These are phyloP conservation scores for Ustilago sp. DNA, from an alignment of 1,284 basidiomycete genomes.

Conservation along the genomic window DNA sequence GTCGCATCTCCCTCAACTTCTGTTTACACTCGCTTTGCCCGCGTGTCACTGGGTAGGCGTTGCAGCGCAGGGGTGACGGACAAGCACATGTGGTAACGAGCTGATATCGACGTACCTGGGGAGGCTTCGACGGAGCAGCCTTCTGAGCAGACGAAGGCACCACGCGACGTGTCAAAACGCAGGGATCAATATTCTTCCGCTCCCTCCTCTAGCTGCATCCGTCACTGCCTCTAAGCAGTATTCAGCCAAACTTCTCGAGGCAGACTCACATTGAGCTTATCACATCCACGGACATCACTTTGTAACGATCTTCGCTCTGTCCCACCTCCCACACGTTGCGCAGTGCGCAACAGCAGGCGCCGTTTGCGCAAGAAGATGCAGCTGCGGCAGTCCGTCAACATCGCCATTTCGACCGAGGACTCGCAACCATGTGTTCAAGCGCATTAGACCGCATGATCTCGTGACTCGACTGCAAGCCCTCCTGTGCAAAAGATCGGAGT, in stretches of 20 bases:
- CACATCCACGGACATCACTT: slow-evolving; percentile 11
- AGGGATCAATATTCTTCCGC: slow-evolving; percentile 9
- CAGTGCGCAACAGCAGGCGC: not conserved
- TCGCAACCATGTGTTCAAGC: not conserved
- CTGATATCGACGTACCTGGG: no score
- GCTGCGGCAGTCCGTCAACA: not conserved
- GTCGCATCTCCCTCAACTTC: no score
- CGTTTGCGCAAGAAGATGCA: not conserved
- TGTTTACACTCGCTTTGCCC: not conserved
- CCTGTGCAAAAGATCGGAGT: not conserved
- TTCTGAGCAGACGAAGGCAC: not conserved
- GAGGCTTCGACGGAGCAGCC: not conserved
- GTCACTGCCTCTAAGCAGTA: not conserved
- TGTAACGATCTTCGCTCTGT: not conserved
- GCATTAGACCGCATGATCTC: not conserved
- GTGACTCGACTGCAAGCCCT: not conserved
- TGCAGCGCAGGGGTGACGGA: no score
- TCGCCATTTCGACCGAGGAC: not conserved
- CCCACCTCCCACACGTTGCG: no score
- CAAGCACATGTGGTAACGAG: no score
- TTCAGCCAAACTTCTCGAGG: not conserved
- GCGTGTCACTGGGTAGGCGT: not conserved
- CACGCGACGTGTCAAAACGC: not conserved
- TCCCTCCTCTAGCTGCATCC: not conserved
- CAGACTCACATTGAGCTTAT: not conserved